Conservation (phyloP, 2,329 filamentous ascomycete species). For the Pseudogymnoascus destructans region DNA sequence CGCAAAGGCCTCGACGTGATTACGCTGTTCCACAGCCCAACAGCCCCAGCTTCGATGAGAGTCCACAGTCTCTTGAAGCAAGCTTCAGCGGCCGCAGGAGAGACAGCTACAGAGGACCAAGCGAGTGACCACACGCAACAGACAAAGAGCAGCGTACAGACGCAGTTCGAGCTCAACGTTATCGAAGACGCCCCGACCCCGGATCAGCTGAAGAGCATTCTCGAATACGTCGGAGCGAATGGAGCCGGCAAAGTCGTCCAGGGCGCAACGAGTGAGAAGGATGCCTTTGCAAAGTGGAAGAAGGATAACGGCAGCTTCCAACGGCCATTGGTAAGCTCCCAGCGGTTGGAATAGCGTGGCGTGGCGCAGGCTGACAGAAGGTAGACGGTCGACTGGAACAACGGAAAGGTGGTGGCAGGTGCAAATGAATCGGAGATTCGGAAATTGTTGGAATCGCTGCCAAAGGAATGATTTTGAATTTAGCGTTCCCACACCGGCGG, state of each 20-base stretch:
- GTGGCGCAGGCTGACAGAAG: constrained; percentile 19
- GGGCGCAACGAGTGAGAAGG: constrained; percentile 59
- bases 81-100: constrained; percentile 54
- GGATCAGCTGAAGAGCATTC: constrained; percentile 70
- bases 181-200: constrained; percentile 67
- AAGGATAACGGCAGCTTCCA: constrained; percentile 55
- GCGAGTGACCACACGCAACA: constrained; percentile 53
- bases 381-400: constrained; percentile 79
- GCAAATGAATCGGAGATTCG: constrained; percentile 82
- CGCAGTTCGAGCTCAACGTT: constrained; percentile 76
- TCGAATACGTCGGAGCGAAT: constrained; percentile 62
- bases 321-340: constrained; percentile 56
- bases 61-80: constrained; percentile 70
- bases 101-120: constrained; percentile 60
- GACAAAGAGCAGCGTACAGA: constrained; percentile 39
- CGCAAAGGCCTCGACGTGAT: constrained; percentile 77
- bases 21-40: constrained; percentile 88
- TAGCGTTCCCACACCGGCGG: not conserved
- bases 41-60: constrained; percentile 56
- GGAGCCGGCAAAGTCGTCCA: constrained; percentile 53
- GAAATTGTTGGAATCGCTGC: constrained; percentile 55
- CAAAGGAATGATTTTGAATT: constrained; percentile 34
- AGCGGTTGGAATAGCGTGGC: not conserved
- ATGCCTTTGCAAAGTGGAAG: constrained; percentile 70
- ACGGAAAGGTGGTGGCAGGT: constrained; percentile 66